Evolutionary conservation across 176 grass and related monocot genomes (phyloP).

Genomic region (Oryza punctata): DNA sequence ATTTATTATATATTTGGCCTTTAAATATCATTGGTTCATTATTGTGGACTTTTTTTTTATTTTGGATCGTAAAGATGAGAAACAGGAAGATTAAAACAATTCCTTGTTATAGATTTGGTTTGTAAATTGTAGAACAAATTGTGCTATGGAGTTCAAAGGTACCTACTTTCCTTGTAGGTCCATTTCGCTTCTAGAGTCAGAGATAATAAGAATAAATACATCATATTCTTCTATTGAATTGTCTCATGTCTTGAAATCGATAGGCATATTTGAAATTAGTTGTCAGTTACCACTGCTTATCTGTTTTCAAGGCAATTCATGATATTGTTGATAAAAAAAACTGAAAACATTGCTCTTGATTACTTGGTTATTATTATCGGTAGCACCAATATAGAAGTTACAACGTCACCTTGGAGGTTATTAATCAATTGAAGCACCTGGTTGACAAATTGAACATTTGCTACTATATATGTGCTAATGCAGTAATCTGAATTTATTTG

Average conservation of each 20-base stretch:
- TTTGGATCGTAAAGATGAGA: not conserved
- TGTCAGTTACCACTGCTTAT: not conserved
- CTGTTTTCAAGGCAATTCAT: not conserved
- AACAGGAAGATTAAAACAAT: not conserved
- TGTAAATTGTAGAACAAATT: not conserved
- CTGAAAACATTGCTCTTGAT: not conserved
- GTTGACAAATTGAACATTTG: not conserved
- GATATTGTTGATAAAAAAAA: not conserved
- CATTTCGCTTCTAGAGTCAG: not conserved
- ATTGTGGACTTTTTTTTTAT: not conserved
- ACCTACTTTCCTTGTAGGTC: not conserved
- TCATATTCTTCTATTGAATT: not conserved
- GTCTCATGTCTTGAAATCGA: not conserved
- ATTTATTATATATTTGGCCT: conserved; percentile 8
- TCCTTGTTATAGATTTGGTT: conserved; percentile 10
- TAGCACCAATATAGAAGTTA: conserved; percentile 9
- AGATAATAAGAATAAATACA: not conserved
- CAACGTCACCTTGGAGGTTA: not conserved
- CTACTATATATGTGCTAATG: not conserved
- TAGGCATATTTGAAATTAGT: conserved; percentile 23
- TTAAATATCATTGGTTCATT: not conserved
- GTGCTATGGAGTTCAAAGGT: conserved; percentile 5
- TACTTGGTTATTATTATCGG: not conserved
- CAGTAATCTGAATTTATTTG: not conserved
- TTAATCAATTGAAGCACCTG: conserved; percentile 10